These are phyloP conservation scores for Trichoderma polysporum DNA, from an alignment of 2,329 filamentous ascomycete genomes.

Conservation along the genomic window DNA sequence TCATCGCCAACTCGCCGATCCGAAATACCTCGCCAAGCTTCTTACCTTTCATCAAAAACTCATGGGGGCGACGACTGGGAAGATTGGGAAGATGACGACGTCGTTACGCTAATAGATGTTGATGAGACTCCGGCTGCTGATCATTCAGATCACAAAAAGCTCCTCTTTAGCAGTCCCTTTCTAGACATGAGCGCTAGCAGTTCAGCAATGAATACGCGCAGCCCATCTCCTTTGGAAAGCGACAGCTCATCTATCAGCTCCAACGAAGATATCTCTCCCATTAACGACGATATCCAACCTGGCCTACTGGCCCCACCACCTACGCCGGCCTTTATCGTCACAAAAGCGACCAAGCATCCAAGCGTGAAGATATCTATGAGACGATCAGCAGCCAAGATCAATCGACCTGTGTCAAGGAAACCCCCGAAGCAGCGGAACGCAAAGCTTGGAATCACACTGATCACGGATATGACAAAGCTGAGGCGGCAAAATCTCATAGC, in stretches of 20 bases:
- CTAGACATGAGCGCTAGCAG: not conserved
- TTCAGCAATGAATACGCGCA: constrained; percentile 6
- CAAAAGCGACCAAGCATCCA: constrained; percentile 20
- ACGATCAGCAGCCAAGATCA: constrained; percentile 42
- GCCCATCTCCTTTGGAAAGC: constrained; percentile 23
- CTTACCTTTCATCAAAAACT: constrained; percentile 21
- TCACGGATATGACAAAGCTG: constrained; percentile 65
- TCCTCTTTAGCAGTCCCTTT: not conserved
- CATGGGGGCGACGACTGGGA: constrained; percentile 49
- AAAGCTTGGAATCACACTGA: constrained; percentile 63
- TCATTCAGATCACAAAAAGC: not conserved
- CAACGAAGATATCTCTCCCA: constrained; percentile 5
- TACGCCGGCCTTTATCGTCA: constrained; percentile 22
- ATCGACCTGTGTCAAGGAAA: constrained; percentile 56
- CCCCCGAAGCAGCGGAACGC: constrained; percentile 61
- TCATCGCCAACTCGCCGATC: constrained; percentile 15
- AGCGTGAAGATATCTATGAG: constrained; percentile 32
- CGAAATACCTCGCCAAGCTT: constrained; percentile 23
- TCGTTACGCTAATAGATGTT: constrained; percentile 41
- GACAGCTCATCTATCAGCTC: constrained; percentile 20
- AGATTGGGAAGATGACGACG: constrained; percentile 53
- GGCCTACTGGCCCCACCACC: constrained; percentile 22
- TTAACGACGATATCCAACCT: constrained; percentile 6
- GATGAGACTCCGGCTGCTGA: constrained; percentile 34
- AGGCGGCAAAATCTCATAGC: constrained; percentile 44